Conservation (phyloP, 2,329 filamentous ascomycete species). For the Oidium heveae region DNA sequence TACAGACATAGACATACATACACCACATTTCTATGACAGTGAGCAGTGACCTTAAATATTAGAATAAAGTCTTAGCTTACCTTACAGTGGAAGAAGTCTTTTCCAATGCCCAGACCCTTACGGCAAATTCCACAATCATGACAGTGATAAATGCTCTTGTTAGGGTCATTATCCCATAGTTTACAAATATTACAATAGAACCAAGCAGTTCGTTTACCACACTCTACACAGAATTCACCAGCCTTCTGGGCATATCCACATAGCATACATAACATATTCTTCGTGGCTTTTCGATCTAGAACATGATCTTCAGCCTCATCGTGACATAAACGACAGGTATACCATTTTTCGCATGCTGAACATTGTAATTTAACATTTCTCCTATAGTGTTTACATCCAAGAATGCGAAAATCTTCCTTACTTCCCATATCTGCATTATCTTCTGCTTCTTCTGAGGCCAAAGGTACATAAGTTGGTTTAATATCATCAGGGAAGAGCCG, state of each 20-base stretch:
- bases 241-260: slow-evolving; percentile 69
- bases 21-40: slow-evolving; percentile 49
- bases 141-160: slow-evolving; percentile 89
- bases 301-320: slow-evolving; percentile 58
- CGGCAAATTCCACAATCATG: slow-evolving; percentile 88
- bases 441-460: slow-evolving; percentile 23
- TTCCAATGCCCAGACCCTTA: slow-evolving; percentile 70
- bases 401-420: slow-evolving; percentile 15
- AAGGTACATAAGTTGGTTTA: slow-evolving; percentile 38
- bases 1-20: slow-evolving; percentile 77
- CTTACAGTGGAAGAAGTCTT: slow-evolving; percentile 97
- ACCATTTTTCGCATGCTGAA: slow-evolving; percentile 71
- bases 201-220: slow-evolving; percentile 51
- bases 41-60: not conserved
- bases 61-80: slow-evolving; percentile 21
- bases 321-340: slow-evolving; percentile 86
- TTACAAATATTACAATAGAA: slow-evolving; percentile 94
- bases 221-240: slow-evolving; percentile 51
- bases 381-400: slow-evolving; percentile 83
- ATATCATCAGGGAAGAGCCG: slow-evolving; percentile 33
- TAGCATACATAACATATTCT: slow-evolving; percentile 94
- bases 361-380: slow-evolving; percentile 94
- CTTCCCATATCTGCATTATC: slow-evolving; percentile 17
- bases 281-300: slow-evolving; percentile 59
- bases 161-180: slow-evolving; percentile 82